A percentile compares a stretch with the other conserved stretches of the same genome.
These are phyloP conservation scores for Linum usitatissimum DNA, from an alignment of 345 rosid genomes.

Conservation along the genomic window DNA sequence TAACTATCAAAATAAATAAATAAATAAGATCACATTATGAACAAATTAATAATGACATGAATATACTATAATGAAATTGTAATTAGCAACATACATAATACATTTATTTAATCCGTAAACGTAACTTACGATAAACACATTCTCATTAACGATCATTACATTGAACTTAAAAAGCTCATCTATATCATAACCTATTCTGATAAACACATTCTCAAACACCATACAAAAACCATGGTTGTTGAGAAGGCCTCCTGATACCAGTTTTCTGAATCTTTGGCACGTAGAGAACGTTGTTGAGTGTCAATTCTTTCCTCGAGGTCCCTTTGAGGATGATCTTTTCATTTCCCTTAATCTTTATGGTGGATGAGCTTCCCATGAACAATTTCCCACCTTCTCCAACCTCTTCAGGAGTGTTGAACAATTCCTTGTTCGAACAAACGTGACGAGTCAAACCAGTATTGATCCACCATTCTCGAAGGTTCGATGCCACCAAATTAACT, in stretches of 20 bases:
- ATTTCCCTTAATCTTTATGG: background rate
- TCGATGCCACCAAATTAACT: background rate
- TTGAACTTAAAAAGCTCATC: background rate
- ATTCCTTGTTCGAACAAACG: background rate
- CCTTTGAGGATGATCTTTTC: background rate
- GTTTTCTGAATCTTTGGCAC: constrained; percentile 2
- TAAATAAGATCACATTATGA: too few relatives aligned
- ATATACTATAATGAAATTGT: too few relatives aligned
- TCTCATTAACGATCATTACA: background rate
- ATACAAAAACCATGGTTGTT: constrained; percentile 5
- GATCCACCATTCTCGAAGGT: background rate
- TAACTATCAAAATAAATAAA: too few relatives aligned
- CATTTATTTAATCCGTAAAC: too few relatives aligned
- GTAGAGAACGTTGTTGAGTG: background rate
- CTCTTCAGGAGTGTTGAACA: background rate
- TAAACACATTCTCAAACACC: constrained; percentile 6
- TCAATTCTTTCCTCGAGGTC: background rate
- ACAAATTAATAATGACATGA: too few relatives aligned
- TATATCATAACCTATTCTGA: background rate
- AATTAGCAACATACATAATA: too few relatives aligned
- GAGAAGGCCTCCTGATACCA: background rate
- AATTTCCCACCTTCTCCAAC: background rate
- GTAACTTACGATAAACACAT: too few relatives aligned
- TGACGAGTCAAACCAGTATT: background rate
- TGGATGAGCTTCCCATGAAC: background rate